These are phyloP conservation scores for Cercospora citrullina DNA, from an alignment of 2,329 filamentous ascomycete genomes.

Conservation along the genomic window DNA sequence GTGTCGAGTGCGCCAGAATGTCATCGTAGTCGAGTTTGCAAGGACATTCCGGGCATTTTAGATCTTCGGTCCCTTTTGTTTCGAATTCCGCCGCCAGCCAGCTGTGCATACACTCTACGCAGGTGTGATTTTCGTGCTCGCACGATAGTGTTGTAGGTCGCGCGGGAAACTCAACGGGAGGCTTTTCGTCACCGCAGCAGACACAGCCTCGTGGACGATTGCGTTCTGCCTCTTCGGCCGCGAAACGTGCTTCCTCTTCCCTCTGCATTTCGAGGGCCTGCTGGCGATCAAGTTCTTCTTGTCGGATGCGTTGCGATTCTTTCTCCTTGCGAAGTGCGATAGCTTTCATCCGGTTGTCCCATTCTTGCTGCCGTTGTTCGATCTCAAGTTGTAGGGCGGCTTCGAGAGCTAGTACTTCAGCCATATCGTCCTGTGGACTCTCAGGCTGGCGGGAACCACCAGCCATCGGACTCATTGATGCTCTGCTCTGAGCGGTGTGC, in stretches of 20 bases:
- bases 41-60: slow-evolving; percentile 57
- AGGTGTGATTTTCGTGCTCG: slow-evolving; percentile 39
- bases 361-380: slow-evolving; percentile 12
- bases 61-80: slow-evolving; percentile 47
- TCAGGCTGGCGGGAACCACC: neutral
- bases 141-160: slow-evolving; percentile 39
- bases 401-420: slow-evolving; percentile 9
- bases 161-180: slow-evolving; percentile 37
- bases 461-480: neutral
- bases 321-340: slow-evolving; percentile 19
- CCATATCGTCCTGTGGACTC: neutral
- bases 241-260: slow-evolving; percentile 21
- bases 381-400: slow-evolving; percentile 8
- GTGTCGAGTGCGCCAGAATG: slow-evolving; percentile 49
- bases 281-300: slow-evolving; percentile 16
- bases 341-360: slow-evolving; percentile 11
- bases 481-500: slow-evolving; percentile 18
- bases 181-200: slow-evolving; percentile 40
- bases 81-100: slow-evolving; percentile 45
- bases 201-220: slow-evolving; percentile 35
- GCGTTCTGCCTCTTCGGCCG: slow-evolving; percentile 19
- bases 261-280: slow-evolving; percentile 13
- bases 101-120: slow-evolving; percentile 40
- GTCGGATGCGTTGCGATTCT: slow-evolving; percentile 5
- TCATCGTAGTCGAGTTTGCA: slow-evolving; percentile 47